Percentiles rank a stretch among this genome's conserved stretches.
phyloP scores from a whole-genome alignment of 345 rosid species.

The Sisymbrium irio region DNA sequence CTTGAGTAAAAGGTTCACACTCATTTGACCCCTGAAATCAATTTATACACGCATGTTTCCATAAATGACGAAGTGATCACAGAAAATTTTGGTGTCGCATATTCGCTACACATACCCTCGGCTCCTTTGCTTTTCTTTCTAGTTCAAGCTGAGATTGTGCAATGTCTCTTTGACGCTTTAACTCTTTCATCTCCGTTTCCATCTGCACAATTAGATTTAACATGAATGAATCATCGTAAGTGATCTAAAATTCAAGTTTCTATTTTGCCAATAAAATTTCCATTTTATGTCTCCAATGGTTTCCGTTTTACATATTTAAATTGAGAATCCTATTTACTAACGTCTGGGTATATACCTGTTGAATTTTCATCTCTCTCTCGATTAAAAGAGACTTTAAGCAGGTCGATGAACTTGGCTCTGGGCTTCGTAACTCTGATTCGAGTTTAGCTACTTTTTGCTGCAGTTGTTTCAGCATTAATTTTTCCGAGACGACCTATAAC shows the following conservation, averaged over 20 bases:
- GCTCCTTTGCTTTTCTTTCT: conserved; percentile 69
- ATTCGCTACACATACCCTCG: conserved; percentile 50
- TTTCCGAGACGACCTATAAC: conserved; percentile 74
- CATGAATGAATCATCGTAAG: not conserved
- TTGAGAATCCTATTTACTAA: not conserved
- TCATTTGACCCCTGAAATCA: conserved; percentile 49
- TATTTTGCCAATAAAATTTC: not conserved
- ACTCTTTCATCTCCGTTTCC: conserved; percentile 84
- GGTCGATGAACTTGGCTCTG: conserved; percentile 62
- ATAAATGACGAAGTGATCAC: not conserved
- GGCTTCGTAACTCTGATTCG: conserved; percentile 82
- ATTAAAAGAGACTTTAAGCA: conserved; percentile 53
- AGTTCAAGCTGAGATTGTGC: conserved; percentile 75
- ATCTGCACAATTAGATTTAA: conserved; percentile 49
- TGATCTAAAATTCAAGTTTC: not conserved
- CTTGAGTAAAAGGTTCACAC: conserved; percentile 60
- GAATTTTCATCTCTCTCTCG: conserved; percentile 74
- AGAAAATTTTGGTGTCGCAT: not conserved
- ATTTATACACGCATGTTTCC: conserved; percentile 4
- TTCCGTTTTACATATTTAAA: not conserved
- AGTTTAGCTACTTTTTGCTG: conserved; percentile 95
- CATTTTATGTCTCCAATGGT: not conserved
- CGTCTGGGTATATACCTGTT: conserved; percentile 50
- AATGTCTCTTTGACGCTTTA: conserved; percentile 91
- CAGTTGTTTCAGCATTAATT: conserved; percentile 66